Conservation (phyloP, 306 rosid genomes). For the Senna siamea region DNA sequence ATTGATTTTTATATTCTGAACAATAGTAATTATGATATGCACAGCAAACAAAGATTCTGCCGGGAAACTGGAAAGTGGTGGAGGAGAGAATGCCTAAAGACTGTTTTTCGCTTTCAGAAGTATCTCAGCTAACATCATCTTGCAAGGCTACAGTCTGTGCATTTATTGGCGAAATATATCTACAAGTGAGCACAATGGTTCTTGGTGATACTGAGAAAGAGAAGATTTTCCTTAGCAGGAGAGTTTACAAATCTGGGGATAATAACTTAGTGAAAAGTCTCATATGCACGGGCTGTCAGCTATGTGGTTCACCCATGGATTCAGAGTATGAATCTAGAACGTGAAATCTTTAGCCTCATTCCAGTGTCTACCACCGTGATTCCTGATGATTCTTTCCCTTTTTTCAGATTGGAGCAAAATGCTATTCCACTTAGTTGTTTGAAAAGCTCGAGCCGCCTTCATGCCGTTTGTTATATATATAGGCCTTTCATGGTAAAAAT, state of each 20-base stretch:
- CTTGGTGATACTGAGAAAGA: constrained; percentile 50
- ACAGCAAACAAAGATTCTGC: constrained; percentile 39
- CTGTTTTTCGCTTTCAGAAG: constrained; percentile 58
- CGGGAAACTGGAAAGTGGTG: constrained; percentile 67
- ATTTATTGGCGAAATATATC: constrained; percentile 69
- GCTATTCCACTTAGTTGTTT: constrained; percentile 59
- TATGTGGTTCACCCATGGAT: constrained; percentile 75
- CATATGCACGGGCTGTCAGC: constrained; percentile 79
- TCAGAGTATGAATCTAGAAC: constrained; percentile 46
- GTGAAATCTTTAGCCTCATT: constrained; percentile 14
- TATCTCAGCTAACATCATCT: constrained; percentile 49
- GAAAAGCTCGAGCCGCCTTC: constrained; percentile 64
- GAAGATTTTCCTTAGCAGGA: constrained; percentile 66
- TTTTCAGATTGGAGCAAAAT: constrained; percentile 47
- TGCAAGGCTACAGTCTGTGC: constrained; percentile 64
- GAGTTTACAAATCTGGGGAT: constrained; percentile 49
- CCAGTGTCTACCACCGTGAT: constrained; percentile 20
- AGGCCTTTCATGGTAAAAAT: constrained; percentile 80
- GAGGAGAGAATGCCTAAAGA: constrained; percentile 53
- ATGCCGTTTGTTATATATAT: constrained; percentile 63
- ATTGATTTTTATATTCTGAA: constrained; percentile 31
- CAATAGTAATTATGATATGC: constrained; percentile 29
- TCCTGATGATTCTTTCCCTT: constrained; percentile 30
- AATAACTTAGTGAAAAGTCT: constrained; percentile 59
- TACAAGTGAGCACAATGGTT: constrained; percentile 24